Base-by-base conservation (phyloP, 169 alveolate species). In the Babesia ovis region DNA sequence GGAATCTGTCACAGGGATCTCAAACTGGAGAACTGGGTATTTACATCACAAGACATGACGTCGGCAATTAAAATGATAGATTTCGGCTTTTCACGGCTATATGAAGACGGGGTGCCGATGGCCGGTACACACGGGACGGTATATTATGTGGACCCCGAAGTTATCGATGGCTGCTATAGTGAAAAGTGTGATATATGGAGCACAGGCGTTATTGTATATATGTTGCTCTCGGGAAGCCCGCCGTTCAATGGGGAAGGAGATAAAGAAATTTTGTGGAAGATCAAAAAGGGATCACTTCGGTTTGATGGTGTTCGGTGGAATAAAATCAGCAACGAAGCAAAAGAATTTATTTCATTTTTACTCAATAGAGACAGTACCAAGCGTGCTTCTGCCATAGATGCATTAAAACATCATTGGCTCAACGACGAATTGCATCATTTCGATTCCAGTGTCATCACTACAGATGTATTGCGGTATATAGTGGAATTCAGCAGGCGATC, bases 101-200 rank as follows among this genome's bases (percentile, higher is more conserved):
- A 70, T 45, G 72, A 80, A 45, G 61, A 70, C 55, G 88, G 88
- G 3, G 69, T 80, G 41, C 83, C 83, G 34, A 80, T 80, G 88
- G 83, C 79, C 2, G 84, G 74, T 16, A 69, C 64, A 76, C 88
- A 80, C 32, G 98, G 98, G 35, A 95, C 98, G 1, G 92, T 93
- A 12, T 92, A 94, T 81, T 95, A 94, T 86, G 95, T 93, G 85
- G 95, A 96, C 42, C 98, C 98, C 6, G 98, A 95, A 83, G 97
- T 95, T 25, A 85, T 90, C 34, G 94, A 92, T 53, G 93, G 93
- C 55, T 88, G 92, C 20, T 94, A 94, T 79, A 95, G 94, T 75
- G 92, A 91, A 37, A 94, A 93, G 85, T 95, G 98, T 58, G 98
- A 95, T 83, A 85, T 94, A 54, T 94, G 98, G 98, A 90, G 96